Evolutionary conservation across 257 asterid species (phyloP).

Genomic region (Primulina tabacum): DNA sequence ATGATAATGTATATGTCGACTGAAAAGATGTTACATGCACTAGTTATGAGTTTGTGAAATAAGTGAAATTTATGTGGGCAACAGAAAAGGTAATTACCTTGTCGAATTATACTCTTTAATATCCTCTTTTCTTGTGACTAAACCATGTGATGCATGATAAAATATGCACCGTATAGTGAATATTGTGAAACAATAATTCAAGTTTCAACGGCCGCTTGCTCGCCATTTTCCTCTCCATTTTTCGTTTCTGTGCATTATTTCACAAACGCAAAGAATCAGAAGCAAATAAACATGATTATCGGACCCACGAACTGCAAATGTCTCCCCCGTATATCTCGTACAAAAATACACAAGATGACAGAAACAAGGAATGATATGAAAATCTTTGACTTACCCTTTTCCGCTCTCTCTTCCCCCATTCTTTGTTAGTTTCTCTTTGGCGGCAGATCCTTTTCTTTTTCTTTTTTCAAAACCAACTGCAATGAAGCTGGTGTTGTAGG

Average conservation of each 20-base stretch:
- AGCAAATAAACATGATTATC: background rate
- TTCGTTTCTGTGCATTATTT: too few species aligned
- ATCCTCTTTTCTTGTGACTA: too few species aligned
- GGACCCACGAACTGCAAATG: constrained; percentile 24
- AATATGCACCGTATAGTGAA: background rate
- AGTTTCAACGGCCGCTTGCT: too few species aligned
- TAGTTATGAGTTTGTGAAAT: background rate
- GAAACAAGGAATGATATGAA: constrained; percentile 13
- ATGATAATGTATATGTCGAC: background rate
- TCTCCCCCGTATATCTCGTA: constrained; percentile 33
- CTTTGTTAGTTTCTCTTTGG: constrained; percentile 16
- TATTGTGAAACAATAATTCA: too few species aligned
- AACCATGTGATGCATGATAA: background rate
- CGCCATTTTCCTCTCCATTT: too few species aligned
- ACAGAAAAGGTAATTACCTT: background rate
- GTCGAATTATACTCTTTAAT: background rate
- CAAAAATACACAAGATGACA: constrained; percentile 15
- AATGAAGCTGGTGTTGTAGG: constrained; percentile 40
- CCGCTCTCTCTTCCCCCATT: constrained; percentile 20
- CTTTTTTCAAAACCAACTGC: constrained; percentile 13
- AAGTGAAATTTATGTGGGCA: background rate
- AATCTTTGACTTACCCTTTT: constrained; percentile 31
- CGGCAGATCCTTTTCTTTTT: constrained; percentile 9
- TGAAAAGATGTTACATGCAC: background rate
- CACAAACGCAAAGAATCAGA: too few species aligned